These are phyloP conservation scores for Epichloe amarillans DNA, from an alignment of 2,329 filamentous ascomycete genomes.

Conservation along the genomic window DNA sequence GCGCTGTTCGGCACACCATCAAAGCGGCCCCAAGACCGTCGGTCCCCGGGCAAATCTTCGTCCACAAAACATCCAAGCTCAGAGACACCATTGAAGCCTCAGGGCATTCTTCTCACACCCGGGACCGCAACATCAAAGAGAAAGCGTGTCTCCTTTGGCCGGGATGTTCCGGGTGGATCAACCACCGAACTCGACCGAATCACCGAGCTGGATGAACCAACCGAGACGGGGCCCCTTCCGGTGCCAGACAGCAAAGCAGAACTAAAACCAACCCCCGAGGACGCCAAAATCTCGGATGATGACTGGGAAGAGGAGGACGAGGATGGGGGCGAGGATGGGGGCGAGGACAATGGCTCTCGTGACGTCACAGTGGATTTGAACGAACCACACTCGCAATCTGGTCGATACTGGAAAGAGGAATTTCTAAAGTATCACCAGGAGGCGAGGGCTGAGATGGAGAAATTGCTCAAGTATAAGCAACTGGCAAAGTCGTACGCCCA, in stretches of 20 bases:
- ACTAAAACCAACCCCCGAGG: background rate
- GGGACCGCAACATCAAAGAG: slow-evolving; percentile 46
- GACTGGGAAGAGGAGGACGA: slow-evolving; percentile 35
- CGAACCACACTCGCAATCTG: slow-evolving; percentile 61
- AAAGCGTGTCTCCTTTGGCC: slow-evolving; percentile 53
- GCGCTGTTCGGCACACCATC: slow-evolving; percentile 49
- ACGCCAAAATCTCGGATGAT: slow-evolving; percentile 22
- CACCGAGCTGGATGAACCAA: slow-evolving; percentile 30
- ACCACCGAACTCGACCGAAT: slow-evolving; percentile 5
- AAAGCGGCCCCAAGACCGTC: slow-evolving; percentile 21
- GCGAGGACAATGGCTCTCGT: slow-evolving; percentile 32
- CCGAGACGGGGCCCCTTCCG: slow-evolving; percentile 27
- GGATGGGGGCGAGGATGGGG: slow-evolving; percentile 34
- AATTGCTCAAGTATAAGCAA: slow-evolving; percentile 67
- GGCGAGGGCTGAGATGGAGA: slow-evolving; percentile 61
- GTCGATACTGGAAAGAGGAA: slow-evolving; percentile 68
- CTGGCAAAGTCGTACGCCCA: slow-evolving; percentile 67
- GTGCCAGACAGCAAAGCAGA: slow-evolving; percentile 14
- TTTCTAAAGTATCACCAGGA: slow-evolving; percentile 62
- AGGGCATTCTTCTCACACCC: slow-evolving; percentile 50
- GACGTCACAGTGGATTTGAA: slow-evolving; percentile 59
- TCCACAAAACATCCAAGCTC: slow-evolving; percentile 15
- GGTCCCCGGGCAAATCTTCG: slow-evolving; percentile 8
- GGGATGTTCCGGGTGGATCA: slow-evolving; percentile 30
- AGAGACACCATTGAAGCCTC: slow-evolving; percentile 35